phyloP scores from a whole-genome alignment of 2,329 filamentous ascomycete species.

The Cordyceps farinosa region DNA sequence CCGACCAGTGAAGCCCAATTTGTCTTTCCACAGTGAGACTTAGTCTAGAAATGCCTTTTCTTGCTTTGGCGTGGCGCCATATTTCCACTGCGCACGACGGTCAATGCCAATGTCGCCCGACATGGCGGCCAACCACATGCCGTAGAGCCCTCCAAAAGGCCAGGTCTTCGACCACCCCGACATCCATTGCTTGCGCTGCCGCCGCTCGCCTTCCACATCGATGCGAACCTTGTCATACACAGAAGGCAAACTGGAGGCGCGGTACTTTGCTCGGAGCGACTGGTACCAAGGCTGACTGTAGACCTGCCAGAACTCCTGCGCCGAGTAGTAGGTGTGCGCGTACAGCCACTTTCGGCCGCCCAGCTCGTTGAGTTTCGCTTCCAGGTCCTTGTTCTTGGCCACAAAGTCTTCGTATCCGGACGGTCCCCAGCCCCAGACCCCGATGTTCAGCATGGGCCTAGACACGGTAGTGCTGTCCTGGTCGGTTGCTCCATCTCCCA shows the following conservation, averaged over 20 bases:
- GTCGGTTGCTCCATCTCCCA: constrained; percentile 25
- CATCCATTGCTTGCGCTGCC: constrained; percentile 28
- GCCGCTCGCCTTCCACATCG: constrained; percentile 43
- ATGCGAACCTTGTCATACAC: constrained; percentile 70
- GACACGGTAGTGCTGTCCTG: not conserved
- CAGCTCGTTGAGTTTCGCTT: constrained; percentile 63
- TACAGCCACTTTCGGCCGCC: constrained; percentile 85
- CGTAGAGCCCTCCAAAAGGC: constrained; percentile 58
- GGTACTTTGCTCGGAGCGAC: constrained; percentile 57
- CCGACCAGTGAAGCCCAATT: too few relatives aligned
- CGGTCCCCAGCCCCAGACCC: constrained; percentile 78
- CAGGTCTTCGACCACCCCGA: constrained; percentile 46
- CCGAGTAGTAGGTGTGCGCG: constrained; percentile 76
- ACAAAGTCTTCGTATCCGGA: constrained; percentile 57
- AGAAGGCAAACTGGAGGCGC: constrained; percentile 57
- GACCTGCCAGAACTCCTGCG: constrained; percentile 64
- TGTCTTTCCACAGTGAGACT: too few relatives aligned
- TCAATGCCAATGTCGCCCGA: not conserved
- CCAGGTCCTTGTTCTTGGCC: constrained; percentile 65
- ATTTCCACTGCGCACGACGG: too few relatives aligned
- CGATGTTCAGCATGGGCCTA: constrained; percentile 56
- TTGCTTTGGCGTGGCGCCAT: too few relatives aligned
- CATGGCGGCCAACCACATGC: constrained; percentile 39
- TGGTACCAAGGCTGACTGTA: constrained; percentile 62
- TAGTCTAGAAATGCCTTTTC: too few relatives aligned